Evolutionary conservation across 352 stramenopile species (phyloP), one percentile per base, ranked within the genome.

Genomic region (Pythium sukuiense): DNA sequence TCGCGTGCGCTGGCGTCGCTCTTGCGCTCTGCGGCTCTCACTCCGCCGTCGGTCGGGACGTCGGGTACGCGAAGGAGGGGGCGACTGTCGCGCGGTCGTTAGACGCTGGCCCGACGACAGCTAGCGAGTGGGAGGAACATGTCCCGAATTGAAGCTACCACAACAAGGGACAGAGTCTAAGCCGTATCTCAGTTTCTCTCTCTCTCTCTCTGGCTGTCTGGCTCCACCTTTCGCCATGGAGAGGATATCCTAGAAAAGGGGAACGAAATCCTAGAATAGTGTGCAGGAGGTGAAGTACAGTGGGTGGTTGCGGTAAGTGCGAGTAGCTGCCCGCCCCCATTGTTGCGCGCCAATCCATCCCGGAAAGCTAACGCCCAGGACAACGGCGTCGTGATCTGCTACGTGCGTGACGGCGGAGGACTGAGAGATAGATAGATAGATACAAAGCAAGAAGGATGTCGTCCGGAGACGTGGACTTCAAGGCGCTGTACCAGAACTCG

Each of bases 401-500:
- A 43, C 37, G 37, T 18, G 37, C 9, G 9, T 18, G 41, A n/a
- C 12, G 45, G 14, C 29, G 20, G 18, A 63, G 30, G 20, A 29
- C 29, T 16, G 18, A 63, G n/a, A 67, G 27, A 24, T 33, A 50
- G 35, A 33, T n/a, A 24, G 20, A 24, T 24, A 24, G 20, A 24
- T 24, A 24, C 20, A 24, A 24, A 24, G 20, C 20, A 16, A 35
- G 8, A 46, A 61, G 18, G 27, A 73, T 78, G 63, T 60, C 71
- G 52, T 61, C 56, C 3, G 55, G 56, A 50, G 79, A 93, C 55
- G 72, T 92, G 65, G 85, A 95, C 63, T 95, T 95, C 76, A 87
- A 87, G 61, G 79, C 85, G 64, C 73, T 95, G 59, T 95, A 95
- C 71, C 83, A 95, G 74, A 93, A 81, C 72, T 95, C 87, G 58